phyloP scores from a whole-genome alignment of 495 filamentous ascomycete species.

The Aspergillus coremiiformis region DNA sequence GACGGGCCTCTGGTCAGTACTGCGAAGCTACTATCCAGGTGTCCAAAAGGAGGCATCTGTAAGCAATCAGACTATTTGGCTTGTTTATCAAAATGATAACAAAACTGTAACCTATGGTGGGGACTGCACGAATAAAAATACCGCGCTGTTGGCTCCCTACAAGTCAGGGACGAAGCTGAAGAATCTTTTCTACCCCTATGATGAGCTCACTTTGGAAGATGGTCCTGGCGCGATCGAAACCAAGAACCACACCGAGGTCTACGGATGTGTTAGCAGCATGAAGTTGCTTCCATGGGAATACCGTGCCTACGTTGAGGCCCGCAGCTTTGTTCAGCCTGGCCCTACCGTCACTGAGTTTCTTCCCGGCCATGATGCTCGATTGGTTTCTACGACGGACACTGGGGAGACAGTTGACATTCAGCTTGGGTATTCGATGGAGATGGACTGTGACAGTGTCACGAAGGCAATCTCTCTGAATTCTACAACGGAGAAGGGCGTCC shows the following conservation, averaged over 20 bases:
- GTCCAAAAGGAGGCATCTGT: slow-evolving; percentile 46
- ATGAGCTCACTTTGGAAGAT: slow-evolving; percentile 42
- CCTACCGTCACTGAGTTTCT: slow-evolving; percentile 60
- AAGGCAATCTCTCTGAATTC: slow-evolving; percentile 48
- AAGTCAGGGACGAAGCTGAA: slow-evolving; percentile 49
- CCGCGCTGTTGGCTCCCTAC: slow-evolving; percentile 54
- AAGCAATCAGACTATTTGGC: slow-evolving; percentile 52
- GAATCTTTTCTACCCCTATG: slow-evolving; percentile 60
- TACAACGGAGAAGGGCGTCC: slow-evolving; percentile 34
- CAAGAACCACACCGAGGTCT: slow-evolving; percentile 35
- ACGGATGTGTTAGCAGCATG: slow-evolving; percentile 52
- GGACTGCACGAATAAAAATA: slow-evolving; percentile 44
- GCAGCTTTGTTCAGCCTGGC: slow-evolving; percentile 40
- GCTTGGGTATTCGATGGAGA: slow-evolving; percentile 51
- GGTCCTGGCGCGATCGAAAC: slow-evolving; percentile 33
- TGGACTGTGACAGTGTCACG: slow-evolving; percentile 54
- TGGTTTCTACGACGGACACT: slow-evolving; percentile 43
- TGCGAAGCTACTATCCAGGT: slow-evolving; percentile 42
- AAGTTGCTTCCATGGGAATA: slow-evolving; percentile 53
- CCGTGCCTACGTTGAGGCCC: slow-evolving; percentile 53
- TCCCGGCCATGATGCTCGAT: slow-evolving; percentile 56
- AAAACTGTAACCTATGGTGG: slow-evolving; percentile 49
- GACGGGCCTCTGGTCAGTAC: slow-evolving; percentile 60
- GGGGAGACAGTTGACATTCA: slow-evolving; percentile 40
- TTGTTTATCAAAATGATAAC: slow-evolving; percentile 60